phyloP scores from a whole-genome alignment of 1,284 basidiomycete species.

The Cerioporus squamosus region DNA sequence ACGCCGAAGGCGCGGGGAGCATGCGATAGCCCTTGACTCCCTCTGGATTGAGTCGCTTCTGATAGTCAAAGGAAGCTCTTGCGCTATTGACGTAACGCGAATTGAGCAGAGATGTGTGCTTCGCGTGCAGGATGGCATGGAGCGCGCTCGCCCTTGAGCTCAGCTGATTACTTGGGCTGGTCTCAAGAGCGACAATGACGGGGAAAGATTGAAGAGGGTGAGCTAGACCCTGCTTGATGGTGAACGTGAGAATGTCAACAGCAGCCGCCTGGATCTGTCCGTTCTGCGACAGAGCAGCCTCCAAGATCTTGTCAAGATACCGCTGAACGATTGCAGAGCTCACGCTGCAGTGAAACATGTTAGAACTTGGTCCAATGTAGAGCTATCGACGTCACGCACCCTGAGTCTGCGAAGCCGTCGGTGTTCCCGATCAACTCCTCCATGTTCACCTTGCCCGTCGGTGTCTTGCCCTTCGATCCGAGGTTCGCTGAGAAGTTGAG shows the following conservation, averaged over 20 bases:
- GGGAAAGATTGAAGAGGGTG: constrained; percentile 96
- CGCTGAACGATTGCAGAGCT: constrained; percentile 94
- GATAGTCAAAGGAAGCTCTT: constrained; percentile 82
- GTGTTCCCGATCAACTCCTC: constrained; percentile 94
- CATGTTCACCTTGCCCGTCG: constrained; percentile 74
- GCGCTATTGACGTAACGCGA: constrained; percentile 84
- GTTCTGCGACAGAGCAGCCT: constrained; percentile 78
- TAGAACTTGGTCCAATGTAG: constrained; percentile 1
- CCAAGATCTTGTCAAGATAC: constrained; percentile 83
- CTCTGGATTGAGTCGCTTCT: constrained; percentile 58
- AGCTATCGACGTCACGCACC: constrained; percentile 58
- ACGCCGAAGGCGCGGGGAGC: constrained; percentile 60
- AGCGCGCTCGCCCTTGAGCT: constrained; percentile 80
- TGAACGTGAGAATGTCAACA: constrained; percentile 90
- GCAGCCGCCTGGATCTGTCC: constrained; percentile 80
- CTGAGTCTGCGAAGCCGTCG: constrained; percentile 93
- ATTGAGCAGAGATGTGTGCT: constrained; percentile 90
- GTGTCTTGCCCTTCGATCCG: constrained; percentile 50
- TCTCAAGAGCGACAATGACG: constrained; percentile 92
- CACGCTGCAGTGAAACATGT: constrained; percentile 56
- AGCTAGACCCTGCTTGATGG: constrained; percentile 92
- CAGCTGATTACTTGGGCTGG: constrained; percentile 65
- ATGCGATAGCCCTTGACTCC: constrained; percentile 64
- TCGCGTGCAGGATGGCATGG: constrained; percentile 84
- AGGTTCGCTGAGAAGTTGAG: constrained; percentile 12